These are phyloP conservation scores for Prunus salicina DNA, from an alignment of 306 rosid species.

Conservation along the genomic window DNA sequence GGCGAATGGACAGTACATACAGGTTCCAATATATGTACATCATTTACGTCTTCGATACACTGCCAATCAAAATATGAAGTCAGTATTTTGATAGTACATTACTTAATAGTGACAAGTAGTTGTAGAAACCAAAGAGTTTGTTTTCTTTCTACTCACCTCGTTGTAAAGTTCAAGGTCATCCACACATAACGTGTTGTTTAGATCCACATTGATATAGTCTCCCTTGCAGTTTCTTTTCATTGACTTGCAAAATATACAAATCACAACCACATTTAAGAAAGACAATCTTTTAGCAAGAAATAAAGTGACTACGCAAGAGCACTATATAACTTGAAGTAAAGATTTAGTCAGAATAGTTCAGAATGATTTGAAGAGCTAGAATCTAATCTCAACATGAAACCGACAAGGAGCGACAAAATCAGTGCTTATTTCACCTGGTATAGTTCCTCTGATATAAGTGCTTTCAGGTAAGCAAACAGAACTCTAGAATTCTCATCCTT, in stretches of 20 bases:
- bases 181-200: background rate
- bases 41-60: background rate
- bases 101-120: background rate
- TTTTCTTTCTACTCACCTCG: conserved; percentile 1
- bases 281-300: background rate
- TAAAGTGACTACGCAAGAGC: too few relatives aligned
- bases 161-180: background rate
- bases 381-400: too few relatives aligned
- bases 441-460: background rate
- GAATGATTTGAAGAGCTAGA: too few relatives aligned
- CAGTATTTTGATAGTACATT: background rate
- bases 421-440: conserved; percentile 1
- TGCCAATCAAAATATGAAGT: conserved; percentile 5
- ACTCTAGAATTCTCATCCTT: conserved; percentile 3
- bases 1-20: background rate
- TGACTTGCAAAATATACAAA: too few relatives aligned
- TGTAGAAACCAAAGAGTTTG: background rate
- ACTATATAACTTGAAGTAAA: too few relatives aligned
- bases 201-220: conserved; percentile 5
- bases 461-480: conserved; percentile 2
- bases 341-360: too few relatives aligned
- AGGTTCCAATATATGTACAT: background rate
- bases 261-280: too few relatives aligned
- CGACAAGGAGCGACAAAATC: too few relatives aligned
- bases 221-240: too few relatives aligned